phyloP scores from a whole-genome alignment of 352 stramenopile genomes.

The Globisporangium megalacanthum region DNA sequence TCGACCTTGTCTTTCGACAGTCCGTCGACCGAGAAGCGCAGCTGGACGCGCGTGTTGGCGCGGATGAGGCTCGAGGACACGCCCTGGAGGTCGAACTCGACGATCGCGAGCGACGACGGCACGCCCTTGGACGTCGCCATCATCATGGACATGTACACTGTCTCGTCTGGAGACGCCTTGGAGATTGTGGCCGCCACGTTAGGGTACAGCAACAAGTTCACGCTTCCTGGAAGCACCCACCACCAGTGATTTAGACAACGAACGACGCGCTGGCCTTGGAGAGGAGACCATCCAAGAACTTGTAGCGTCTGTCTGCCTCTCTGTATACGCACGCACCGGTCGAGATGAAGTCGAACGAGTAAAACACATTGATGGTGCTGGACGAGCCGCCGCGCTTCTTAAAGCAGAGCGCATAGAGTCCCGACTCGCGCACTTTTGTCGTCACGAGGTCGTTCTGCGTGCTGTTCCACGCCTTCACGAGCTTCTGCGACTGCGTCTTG shows the following conservation, averaged over 20 bases:
- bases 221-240: constrained; percentile 16
- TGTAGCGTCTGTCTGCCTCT: no score
- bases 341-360: constrained; percentile 81
- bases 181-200: constrained; percentile 58
- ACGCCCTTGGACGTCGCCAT: constrained; percentile 38
- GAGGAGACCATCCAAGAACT: no score
- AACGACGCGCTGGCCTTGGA: not conserved
- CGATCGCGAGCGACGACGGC: constrained; percentile 49
- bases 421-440: constrained; percentile 56
- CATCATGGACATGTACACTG: constrained; percentile 52
- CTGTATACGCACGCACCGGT: constrained; percentile 16
- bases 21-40: constrained; percentile 66
- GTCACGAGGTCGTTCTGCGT: constrained; percentile 59
- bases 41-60: constrained; percentile 59
- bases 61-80: constrained; percentile 62
- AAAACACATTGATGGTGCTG: constrained; percentile 54
- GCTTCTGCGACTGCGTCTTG: constrained; percentile 44
- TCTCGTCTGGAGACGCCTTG: constrained; percentile 32
- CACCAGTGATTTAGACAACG: no score
- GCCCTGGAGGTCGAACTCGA: constrained; percentile 63
- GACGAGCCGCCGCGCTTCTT: constrained; percentile 53
- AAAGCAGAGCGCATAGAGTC: constrained; percentile 79
- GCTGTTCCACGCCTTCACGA: constrained; percentile 47
- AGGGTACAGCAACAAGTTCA: constrained; percentile 51
- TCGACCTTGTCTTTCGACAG: constrained; percentile 39